Evolutionary conservation across 2,329 filamentous ascomycete species (phyloP), one percentile per base, ranked within the genome.

Genomic region (Aspergillus udagawae): DNA sequence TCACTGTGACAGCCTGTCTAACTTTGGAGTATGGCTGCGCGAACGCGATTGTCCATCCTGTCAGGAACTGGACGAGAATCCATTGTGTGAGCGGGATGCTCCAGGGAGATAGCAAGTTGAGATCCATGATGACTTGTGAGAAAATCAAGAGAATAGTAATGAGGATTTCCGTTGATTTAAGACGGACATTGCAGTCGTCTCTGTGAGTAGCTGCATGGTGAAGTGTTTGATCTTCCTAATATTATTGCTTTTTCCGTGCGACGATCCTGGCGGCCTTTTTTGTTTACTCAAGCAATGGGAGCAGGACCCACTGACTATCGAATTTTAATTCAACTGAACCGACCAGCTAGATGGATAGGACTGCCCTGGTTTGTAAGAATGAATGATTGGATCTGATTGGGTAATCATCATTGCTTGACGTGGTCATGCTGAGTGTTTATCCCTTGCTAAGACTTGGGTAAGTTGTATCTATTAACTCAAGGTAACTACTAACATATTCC

Each of bases 41-140:
- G 32, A 64, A 58, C 2, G 59, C 54, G 3, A 58, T 56, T 0
- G 57, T 51, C 2, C 60, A 41, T 6, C 57, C 60, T 7, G 60
- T 62, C 23, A 60, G 28, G 20, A 60, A 32, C 47, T 64, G 63
- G 10, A 65, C 23, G 41, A 59, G 49, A 4, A 49, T 42, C 59
- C 59, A 64, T 52, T 59, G 55, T 3, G 52, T 3, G 23, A 60
- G 27, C 6, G 60, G 62, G 12, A 53, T 27, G 28, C 42, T n/a
- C 54, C 57, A 62, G 21, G 51, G 32, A 3, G 47, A 56, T 51
- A 20, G 49, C 29, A 10, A 23, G 44, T 38, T 38, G 14, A 7
- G 32, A 3, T 38, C 14, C 32, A 38, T 35, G 32, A 35, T 35
- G 32, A 35, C 32, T 35, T 17, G 17, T 14, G 32, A 17, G 5